Evolutionary conservation across 2,329 filamentous ascomycete species (phyloP), one percentile per base, ranked within the genome.

Genomic region (Pyrenophora graminea): DNA sequence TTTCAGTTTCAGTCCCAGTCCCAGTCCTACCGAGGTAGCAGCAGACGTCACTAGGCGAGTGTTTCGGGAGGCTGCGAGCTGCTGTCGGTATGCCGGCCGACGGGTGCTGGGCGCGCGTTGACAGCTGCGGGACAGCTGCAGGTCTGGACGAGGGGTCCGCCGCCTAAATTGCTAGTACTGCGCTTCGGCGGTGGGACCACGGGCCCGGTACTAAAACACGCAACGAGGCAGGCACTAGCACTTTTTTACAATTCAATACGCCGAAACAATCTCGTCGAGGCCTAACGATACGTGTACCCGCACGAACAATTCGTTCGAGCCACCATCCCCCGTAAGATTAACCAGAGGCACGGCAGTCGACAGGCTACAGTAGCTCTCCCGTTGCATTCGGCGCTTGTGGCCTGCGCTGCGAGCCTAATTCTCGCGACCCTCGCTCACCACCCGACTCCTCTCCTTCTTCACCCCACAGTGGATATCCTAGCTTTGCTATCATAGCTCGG

Each of bases 401-500:
- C 49, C 45, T 42, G 52, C 27, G 27, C 57, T 47, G 52, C 46
- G 51, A 51, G 34, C 51, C 62, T 63, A 62, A 63, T 56, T 59
- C 59, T 63, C 53, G 59, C 66, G 60, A 61, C 61, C 59, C 52
- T 61, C 39, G 49, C 49, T 48, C 58, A 51, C 61, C 58, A 53
- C 58, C 53, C 51, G 31, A 52, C 49, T 57, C 55, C 65, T 66
- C 61, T 55, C 61, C 59, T 67, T 51, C 59, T 53, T 62, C 66
- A 66, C 70, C 70, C 68, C 71, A 71, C 70, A 69, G 59, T 65
- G 63, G 61, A 65, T 55, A 63, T 57, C 61, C 42, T 53, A 66
- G 50, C 60, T 64, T 45, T 65, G 48, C 55, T 66, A 66, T 70
- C 69, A 54, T 66, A 66, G 59, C 64, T 64, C 62, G 66, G 66